Conservation (phyloP, 2,329 filamentous ascomycete genomes). For the Monosporascus sp. region DNA sequence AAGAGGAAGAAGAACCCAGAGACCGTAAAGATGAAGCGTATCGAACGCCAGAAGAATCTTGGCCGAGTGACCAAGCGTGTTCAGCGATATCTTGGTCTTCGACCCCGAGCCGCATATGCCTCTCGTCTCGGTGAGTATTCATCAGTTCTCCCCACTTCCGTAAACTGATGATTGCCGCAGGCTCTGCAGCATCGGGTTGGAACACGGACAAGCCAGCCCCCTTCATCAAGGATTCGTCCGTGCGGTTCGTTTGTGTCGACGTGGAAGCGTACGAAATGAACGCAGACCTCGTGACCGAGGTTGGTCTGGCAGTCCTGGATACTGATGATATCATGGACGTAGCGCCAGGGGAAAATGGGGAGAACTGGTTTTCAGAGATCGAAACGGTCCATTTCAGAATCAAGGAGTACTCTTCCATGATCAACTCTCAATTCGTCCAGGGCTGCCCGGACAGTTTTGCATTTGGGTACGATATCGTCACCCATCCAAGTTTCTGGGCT, state of each 20-base stretch:
- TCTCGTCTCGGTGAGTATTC: conserved; percentile 7
- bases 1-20: conserved; percentile 37
- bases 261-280: conserved; percentile 73
- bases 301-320: conserved; percentile 80
- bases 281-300: conserved; percentile 68
- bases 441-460: conserved; percentile 71
- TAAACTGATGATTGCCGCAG: conserved; percentile 3
- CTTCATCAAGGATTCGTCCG: conserved; percentile 44
- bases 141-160: background rate
- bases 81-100: conserved; percentile 68
- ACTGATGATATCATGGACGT: conserved; percentile 49
- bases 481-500: background rate
- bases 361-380: conserved; percentile 64
- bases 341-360: conserved; percentile 55
- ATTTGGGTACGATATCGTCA: conserved; percentile 58
- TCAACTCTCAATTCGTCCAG: conserved; percentile 62
- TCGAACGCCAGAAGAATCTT: conserved; percentile 46
- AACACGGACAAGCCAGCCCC: conserved; percentile 32
- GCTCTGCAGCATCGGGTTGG: conserved; percentile 32
- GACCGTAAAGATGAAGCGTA: conserved; percentile 41
- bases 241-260: conserved; percentile 74
- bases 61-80: conserved; percentile 54
- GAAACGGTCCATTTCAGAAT: conserved; percentile 72
- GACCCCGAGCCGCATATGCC: conserved; percentile 14
- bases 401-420: conserved; percentile 58